Evolutionary conservation across 371 early-diverging fungal genomes (phyloP).

Genomic region (Mucor circinelloides): DNA sequence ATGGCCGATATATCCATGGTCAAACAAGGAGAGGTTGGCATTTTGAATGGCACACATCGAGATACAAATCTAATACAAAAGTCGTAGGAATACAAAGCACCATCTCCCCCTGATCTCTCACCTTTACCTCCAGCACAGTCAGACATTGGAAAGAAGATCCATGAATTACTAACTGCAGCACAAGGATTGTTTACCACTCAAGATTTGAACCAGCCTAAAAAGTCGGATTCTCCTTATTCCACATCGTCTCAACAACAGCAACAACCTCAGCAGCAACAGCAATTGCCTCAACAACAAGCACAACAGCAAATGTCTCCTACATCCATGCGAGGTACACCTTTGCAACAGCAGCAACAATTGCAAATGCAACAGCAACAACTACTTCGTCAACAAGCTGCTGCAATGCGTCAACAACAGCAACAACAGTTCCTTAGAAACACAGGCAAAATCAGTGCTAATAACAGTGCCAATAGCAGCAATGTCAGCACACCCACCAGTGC

Average conservation of each 20-base stretch:
- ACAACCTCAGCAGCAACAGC: constrained; percentile 10
- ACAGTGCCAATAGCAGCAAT: not conserved
- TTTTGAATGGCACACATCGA: not conserved
- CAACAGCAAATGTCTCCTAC: not conserved
- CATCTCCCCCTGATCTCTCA: constrained; percentile 44
- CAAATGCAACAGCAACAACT: constrained; percentile 7
- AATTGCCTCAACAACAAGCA: not conserved
- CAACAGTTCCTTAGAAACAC: constrained; percentile 1
- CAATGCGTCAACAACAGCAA: constrained; percentile 11
- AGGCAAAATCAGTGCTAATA: not conserved
- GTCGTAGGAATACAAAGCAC: constrained; percentile 31
- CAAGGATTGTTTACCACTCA: constrained; percentile 29
- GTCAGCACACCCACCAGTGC: not conserved
- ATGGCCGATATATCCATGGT: constrained; percentile 59
- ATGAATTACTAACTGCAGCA: constrained; percentile 34
- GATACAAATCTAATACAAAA: not conserved
- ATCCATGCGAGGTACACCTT: not conserved
- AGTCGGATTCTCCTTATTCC: constrained; percentile 14
- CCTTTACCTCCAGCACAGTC: constrained; percentile 44
- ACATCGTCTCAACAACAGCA: constrained; percentile 16
- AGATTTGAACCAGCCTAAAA: constrained; percentile 9
- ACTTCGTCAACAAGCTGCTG: constrained; percentile 11
- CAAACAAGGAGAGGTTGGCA: constrained; percentile 51
- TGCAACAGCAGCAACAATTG: constrained; percentile 18
- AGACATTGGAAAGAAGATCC: constrained; percentile 35